These are phyloP conservation scores for Colletotrichum sp. DNA, from an alignment of 2,329 filamentous ascomycete species.

Conservation along the genomic window DNA sequence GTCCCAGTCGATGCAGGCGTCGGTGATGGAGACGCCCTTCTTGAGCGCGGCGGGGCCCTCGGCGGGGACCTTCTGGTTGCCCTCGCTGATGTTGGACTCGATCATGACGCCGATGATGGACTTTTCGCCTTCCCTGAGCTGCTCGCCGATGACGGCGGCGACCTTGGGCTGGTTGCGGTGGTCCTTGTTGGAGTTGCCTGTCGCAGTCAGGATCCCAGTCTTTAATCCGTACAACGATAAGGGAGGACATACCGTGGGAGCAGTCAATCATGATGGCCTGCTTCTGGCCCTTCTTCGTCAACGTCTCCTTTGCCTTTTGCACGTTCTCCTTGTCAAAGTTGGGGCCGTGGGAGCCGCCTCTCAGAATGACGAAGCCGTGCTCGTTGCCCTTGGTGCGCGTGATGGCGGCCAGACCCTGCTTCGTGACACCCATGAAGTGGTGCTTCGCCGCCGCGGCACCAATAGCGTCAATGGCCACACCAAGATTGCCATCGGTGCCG, in stretches of 20 bases:
- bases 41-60: slow-evolving; percentile 81
- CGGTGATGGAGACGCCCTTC: slow-evolving; percentile 93
- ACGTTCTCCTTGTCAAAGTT: slow-evolving; percentile 93
- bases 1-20: slow-evolving; percentile 96
- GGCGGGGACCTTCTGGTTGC: slow-evolving; percentile 83
- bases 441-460: slow-evolving; percentile 85
- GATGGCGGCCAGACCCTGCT: slow-evolving; percentile 94
- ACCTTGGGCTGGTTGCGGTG: slow-evolving; percentile 98
- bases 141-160: slow-evolving; percentile 79
- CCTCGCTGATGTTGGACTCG: slow-evolving; percentile 95
- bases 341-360: slow-evolving; percentile 88
- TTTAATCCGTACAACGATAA: not conserved
- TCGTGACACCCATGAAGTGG: slow-evolving; percentile 98
- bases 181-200: slow-evolving; percentile 96
- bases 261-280: slow-evolving; percentile 98
- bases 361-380: slow-evolving; percentile 95
- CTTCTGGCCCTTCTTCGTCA: slow-evolving; percentile 83
- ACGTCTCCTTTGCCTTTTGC: slow-evolving; percentile 75
- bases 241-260: slow-evolving; percentile 75
- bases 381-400: slow-evolving; percentile 93
- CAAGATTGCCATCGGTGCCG: slow-evolving; percentile 90
- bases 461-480: slow-evolving; percentile 94
- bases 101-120: slow-evolving; percentile 98
- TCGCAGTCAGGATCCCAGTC: not conserved
- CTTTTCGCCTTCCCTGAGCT: slow-evolving; percentile 85